Evolutionary conservation across 306 rosid species (phyloP).

Genomic region (Mimosa bimucronata): DNA sequence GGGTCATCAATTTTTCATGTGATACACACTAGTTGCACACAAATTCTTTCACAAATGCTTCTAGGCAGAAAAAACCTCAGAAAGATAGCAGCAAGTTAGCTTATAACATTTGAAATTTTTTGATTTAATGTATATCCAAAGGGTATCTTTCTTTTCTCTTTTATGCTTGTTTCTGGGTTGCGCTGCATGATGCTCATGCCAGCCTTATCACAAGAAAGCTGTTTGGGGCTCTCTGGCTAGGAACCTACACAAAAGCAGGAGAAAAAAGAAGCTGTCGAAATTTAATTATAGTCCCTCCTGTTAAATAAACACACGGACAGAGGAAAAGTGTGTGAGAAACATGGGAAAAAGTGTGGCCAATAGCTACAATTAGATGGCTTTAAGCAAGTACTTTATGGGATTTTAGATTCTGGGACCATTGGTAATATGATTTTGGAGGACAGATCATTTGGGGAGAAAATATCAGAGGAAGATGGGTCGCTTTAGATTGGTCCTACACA

Average conservation of each 20-base stretch:
- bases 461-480: background rate
- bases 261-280: background rate
- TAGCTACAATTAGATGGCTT: background rate
- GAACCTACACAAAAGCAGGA: constrained; percentile 8
- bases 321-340: constrained; percentile 1
- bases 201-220: constrained; percentile 21
- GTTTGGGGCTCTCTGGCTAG: background rate
- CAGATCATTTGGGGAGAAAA: background rate
- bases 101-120: constrained; percentile 49
- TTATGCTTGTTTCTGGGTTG: background rate
- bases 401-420: constrained; percentile 20
- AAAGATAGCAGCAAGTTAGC: constrained; percentile 47
- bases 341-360: background rate
- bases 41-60: constrained; percentile 58
- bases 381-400: background rate
- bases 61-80: constrained; percentile 58
- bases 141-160: background rate
- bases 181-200: constrained; percentile 13
- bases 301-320: background rate
- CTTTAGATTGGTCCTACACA: constrained; percentile 12
- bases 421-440: background rate
- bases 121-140: constrained; percentile 48
- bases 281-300: background rate
- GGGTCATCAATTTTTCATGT: constrained; percentile 58
- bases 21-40: constrained; percentile 52